Base-by-base conservation (phyloP, 805 yeast species). In the Candida easanensis region DNA sequence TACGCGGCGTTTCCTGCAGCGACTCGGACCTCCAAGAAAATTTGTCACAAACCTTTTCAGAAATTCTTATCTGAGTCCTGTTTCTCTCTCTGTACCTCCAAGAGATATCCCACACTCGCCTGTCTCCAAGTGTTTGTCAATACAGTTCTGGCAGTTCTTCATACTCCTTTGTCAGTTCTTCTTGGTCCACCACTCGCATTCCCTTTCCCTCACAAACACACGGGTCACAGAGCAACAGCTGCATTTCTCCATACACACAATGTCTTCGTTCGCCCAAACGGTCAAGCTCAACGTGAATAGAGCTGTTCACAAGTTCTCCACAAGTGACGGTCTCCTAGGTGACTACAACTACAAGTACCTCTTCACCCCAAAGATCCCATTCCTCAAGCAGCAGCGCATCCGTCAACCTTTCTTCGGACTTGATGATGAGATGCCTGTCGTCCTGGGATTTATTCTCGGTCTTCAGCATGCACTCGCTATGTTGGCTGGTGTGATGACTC, bases 401-500 rank as follows among this genome's bases (percentile, higher is more conserved):
- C 66, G 76, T 2, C 88, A 84, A 56, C 95, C 96, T 1, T 89
- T 89, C 63, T 89, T 88, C 54, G 88, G 90, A 5, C 66, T 89
- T 36, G 70, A 88, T 60, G 80, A 82, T 36, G 86, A 81, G 5
- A 82, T 89, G 79, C 97, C 97, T 1, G 58, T 88, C 14, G 58
- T 85, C 4, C 68, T 89, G 46, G 95, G 95, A 1, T 64, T 84
- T 42, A 47, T 88, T 10, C 73, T 89, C 33, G 97, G 97, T 14
- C 73, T 89, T 49, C 97, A 89, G 66, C 97, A 89, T 60, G 72
- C 95, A 1, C 65, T 89, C 52, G 81, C 97, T 21, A 88, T 89
- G 96, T 69, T 89, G 66, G 97, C 96, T 9, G 97, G 97, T 57
- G 77, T 89, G 39, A 83, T 85, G 33, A 73, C 93, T 10, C 96